Base-by-base conservation (phyloP, 768 basidiomycete genomes). In the Tubosaeta brunneosetosa region DNA sequence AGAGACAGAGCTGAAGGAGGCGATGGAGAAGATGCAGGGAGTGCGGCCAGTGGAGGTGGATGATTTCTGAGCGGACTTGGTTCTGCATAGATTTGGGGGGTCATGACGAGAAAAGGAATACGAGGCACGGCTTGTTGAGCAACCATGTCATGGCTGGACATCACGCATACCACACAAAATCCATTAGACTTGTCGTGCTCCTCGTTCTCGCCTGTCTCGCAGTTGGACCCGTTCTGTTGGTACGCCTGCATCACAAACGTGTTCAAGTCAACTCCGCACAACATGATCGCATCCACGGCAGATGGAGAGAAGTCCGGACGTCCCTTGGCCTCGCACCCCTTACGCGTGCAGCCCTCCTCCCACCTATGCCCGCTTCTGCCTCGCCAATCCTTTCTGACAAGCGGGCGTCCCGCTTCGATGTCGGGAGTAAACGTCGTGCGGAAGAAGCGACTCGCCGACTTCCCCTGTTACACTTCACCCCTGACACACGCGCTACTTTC, bases 1-100 rank as follows among this genome's bases (percentile, higher is more conserved):
- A 1, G 88, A 89, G 71, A 78, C 81, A 29, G 86, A 90, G 68
- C 73, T 92, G 43, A 77, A 79, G 59, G 86, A 89, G 69, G 73
- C 79, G 10, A 88, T 92, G 88, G 80, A 82, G 62, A 82, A 73
- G 60, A 76, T 85, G 69, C 80, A 84, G 53, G 69, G 67, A 19
- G 71, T 80, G 44, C 76, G 76, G 57, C 82, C 83, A n/a, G 64
- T 72, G 11, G 77, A 70, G 38, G 61, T 71, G 33, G 69, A 73
- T 22, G 69, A 70, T 55, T 55, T 66, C 51, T 65, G 63, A 70
- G 25, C 10, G 26, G 27, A 17, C 17, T 41, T 41, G n/a, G 40
- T 19, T 14, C 11, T 38, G 47, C 17, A n/a, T 27, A 29, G 16
- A 22, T 17, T 41, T 8, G 40, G 29, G 29, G 29, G 29, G 29